phyloP scores from a whole-genome alignment of 1,284 basidiomycete genomes.

The Grifola frondosa region DNA sequence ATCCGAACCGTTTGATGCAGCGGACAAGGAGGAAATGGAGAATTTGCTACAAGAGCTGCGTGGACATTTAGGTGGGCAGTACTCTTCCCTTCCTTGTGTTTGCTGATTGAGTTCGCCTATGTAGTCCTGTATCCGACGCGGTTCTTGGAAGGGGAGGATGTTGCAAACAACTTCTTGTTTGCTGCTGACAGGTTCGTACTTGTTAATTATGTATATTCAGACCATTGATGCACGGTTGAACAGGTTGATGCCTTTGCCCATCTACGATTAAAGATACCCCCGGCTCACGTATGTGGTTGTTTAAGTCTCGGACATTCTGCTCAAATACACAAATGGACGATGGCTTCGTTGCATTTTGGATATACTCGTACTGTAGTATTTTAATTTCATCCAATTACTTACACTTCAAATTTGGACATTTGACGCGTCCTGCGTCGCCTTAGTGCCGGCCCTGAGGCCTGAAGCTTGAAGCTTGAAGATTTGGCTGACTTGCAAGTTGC shows the following conservation, averaged over 20 bases:
- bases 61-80: constrained; percentile 77
- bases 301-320: neutral
- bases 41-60: constrained; percentile 69
- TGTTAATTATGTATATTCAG: neutral
- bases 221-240: neutral
- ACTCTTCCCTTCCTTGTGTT: neutral
- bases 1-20: constrained; percentile 73
- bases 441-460: too few species aligned
- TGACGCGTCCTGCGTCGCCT: too few species aligned
- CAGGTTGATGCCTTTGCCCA: constrained; percentile 20
- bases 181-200: constrained; percentile 72
- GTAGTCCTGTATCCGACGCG: constrained; percentile 79
- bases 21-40: constrained; percentile 90
- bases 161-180: constrained; percentile 88
- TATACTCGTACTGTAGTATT: neutral
- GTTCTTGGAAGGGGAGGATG: constrained; percentile 86
- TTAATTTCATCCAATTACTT: neutral
- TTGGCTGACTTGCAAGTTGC: too few species aligned
- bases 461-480: too few species aligned
- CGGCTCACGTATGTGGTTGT: neutral
- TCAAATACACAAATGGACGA: too few species aligned
- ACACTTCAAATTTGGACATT: too few species aligned
- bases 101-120: neutral
- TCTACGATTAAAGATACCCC: constrained; percentile 18
- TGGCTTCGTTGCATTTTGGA: neutral